phyloP scores from a whole-genome alignment of 192 early-diverging fungal genomes.

The Gryganskiella cystojenkinii region DNA sequence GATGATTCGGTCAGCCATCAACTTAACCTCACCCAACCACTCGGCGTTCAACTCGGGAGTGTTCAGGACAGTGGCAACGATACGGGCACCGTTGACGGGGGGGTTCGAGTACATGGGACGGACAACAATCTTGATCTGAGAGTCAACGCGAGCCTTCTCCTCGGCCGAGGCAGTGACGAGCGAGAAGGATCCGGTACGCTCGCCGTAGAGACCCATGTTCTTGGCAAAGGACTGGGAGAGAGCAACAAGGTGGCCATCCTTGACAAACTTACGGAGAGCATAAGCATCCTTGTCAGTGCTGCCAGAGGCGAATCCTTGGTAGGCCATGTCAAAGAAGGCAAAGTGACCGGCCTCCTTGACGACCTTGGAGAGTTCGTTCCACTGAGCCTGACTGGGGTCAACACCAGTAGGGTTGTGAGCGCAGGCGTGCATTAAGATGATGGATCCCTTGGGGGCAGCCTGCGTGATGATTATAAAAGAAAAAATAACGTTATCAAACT shows the following conservation, averaged over 20 bases:
- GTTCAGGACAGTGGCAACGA: slow-evolving; percentile 90
- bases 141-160: slow-evolving; percentile 85
- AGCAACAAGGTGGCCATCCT: slow-evolving; percentile 76
- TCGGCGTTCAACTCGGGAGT: slow-evolving; percentile 76
- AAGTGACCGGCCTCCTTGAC: slow-evolving; percentile 85
- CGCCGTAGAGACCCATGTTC: slow-evolving; percentile 99
- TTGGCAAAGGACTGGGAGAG: slow-evolving; percentile 98
- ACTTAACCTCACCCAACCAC: slow-evolving; percentile 93
- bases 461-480: slow-evolving; percentile 21
- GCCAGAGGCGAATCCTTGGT: slow-evolving; percentile 99
- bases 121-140: slow-evolving; percentile 96
- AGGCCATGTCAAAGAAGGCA: slow-evolving; percentile 99
- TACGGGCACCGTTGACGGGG: slow-evolving; percentile 93
- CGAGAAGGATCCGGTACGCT: slow-evolving; percentile 94
- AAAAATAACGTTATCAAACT: neutral
- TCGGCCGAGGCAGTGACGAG: slow-evolving; percentile 78
- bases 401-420: slow-evolving; percentile 99
- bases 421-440: slow-evolving; percentile 96
- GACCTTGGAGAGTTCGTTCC: slow-evolving; percentile 86
- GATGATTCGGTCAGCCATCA: slow-evolving; percentile 98
- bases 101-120: slow-evolving; percentile 99
- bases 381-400: slow-evolving; percentile 93
- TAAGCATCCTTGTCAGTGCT: slow-evolving; percentile 89
- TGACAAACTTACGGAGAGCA: slow-evolving; percentile 94
- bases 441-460: slow-evolving; percentile 86